A percentile compares a stretch with the other conserved stretches of the same genome.
phyloP scores from a whole-genome alignment of 345 rosid species.

The Tarenaya hassleriana region DNA sequence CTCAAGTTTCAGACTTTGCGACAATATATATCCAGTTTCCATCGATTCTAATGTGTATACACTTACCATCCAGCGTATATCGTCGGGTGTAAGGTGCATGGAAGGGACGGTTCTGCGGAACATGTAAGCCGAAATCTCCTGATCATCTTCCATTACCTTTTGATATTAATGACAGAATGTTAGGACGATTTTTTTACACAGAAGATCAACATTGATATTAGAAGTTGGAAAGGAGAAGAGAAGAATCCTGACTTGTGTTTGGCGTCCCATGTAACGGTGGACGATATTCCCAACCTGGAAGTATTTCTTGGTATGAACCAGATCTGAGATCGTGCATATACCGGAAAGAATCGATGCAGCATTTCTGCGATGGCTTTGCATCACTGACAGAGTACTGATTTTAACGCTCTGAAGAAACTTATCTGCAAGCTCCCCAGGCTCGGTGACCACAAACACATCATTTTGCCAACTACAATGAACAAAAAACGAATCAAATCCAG shows the following conservation, averaged over 20 bases:
- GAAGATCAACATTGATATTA: too few relatives aligned
- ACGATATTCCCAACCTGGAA: conserved; percentile 86
- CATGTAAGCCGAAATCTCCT: conserved; percentile 88
- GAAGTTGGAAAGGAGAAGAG: conserved; percentile 36
- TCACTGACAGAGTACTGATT: conserved; percentile 60
- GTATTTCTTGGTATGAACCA: conserved; percentile 56
- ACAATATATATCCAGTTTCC: too few relatives aligned
- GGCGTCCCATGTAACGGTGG: conserved; percentile 89
- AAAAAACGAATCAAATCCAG: conserved; percentile 9
- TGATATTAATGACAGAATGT: too few relatives aligned
- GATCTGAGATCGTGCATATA: conserved; percentile 65
- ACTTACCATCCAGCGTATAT: conserved; percentile 98
- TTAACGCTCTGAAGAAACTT: conserved; percentile 82
- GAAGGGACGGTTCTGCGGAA: conserved; percentile 94
- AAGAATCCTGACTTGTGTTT: conserved; percentile 59
- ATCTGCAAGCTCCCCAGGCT: conserved; percentile 92
- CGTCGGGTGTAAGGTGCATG: conserved; percentile 76
- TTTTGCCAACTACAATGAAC: conserved; percentile 63
- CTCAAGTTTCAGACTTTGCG: conserved; percentile 11
- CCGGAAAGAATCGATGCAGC: conserved; percentile 50
- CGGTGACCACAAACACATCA: conserved; percentile 96
- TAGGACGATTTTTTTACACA: too few relatives aligned
- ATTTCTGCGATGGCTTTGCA: conserved; percentile 45
- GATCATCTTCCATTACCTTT: conserved; percentile 96
- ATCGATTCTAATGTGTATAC: too few relatives aligned